These are phyloP conservation scores for Amphirosellinia nigrospora DNA, from an alignment of 495 filamentous ascomycete genomes.

Conservation along the genomic window DNA sequence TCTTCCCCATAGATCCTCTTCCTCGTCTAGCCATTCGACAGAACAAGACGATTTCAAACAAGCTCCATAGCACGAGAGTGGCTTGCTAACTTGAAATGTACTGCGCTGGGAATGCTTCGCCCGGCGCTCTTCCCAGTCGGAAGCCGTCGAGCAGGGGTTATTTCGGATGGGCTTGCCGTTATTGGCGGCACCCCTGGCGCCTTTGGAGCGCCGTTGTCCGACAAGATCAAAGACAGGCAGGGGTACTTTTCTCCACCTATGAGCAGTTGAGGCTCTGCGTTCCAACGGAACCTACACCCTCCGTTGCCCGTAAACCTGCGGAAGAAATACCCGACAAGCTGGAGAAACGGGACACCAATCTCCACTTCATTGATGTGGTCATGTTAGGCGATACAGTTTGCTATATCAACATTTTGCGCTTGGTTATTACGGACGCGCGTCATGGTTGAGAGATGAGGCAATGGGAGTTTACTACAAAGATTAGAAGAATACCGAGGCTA, in stretches of 20 bases:
- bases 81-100: conserved; percentile 8
- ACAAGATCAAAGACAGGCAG: neutral
- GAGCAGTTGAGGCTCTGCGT: conserved; percentile 20
- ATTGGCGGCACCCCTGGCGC: conserved; percentile 1
- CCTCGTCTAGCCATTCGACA: neutral
- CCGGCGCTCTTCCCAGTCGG: neutral
- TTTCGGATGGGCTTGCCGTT: conserved; percentile 11
- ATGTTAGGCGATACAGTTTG: neutral
- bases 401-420: neutral
- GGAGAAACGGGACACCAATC: neutral
- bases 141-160: neutral
- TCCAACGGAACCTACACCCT: conserved; percentile 21
- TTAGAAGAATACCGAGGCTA: neutral
- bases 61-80: neutral
- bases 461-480: neutral
- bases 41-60: neutral
- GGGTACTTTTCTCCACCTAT: conserved; percentile 20
- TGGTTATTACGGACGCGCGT: neutral
- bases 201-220: neutral
- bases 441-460: neutral
- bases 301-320: neutral
- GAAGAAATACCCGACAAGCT: neutral
- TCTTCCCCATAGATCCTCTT: neutral
- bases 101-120: no score
- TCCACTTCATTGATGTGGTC: neutral